Evolutionary conservation across 164 flowering plant genomes (phyloP).

Genomic region (Stephania japonica): DNA sequence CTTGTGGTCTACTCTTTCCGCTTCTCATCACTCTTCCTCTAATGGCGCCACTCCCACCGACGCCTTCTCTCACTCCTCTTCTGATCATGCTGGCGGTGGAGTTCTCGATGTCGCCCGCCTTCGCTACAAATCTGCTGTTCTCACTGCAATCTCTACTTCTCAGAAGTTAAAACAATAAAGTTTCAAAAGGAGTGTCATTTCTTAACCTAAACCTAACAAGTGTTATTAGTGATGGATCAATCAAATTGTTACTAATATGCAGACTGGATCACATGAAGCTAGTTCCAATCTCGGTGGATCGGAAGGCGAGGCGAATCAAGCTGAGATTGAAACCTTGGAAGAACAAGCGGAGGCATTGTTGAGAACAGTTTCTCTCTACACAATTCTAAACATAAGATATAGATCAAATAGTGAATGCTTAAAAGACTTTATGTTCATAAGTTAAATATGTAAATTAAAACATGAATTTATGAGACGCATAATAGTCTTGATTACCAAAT

Average conservation of each 20-base stretch:
- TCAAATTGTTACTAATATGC: background rate
- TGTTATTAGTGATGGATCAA: too few relatives aligned
- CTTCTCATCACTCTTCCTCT: conserved; percentile 15
- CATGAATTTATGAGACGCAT: too few relatives aligned
- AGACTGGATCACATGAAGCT: conserved; percentile 47
- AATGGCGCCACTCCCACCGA: conserved; percentile 4
- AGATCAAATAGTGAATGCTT: too few relatives aligned
- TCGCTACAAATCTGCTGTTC: conserved; percentile 65
- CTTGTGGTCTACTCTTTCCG: conserved; percentile 46
- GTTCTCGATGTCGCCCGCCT: conserved; percentile 65
- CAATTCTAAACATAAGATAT: too few relatives aligned
- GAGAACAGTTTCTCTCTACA: too few relatives aligned
- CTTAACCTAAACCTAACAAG: too few relatives aligned
- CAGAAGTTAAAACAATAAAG: conserved; percentile 35
- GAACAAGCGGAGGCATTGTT: conserved; percentile 46
- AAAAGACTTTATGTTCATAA: too few relatives aligned
- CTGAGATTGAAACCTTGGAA: conserved; percentile 58
- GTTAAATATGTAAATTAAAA: too few relatives aligned
- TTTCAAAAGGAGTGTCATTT: too few relatives aligned
- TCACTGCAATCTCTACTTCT: conserved; percentile 51
- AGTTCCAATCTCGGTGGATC: conserved; percentile 20
- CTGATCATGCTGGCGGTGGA: conserved; percentile 30
- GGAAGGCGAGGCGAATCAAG: conserved; percentile 32
- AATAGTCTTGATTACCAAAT: too few relatives aligned
- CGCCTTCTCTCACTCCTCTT: conserved; percentile 9